Percentiles rank a stretch among this genome's conserved stretches.
phyloP scores from a whole-genome alignment of 1,284 basidiomycete species.

The Fomitopsis betulina region DNA sequence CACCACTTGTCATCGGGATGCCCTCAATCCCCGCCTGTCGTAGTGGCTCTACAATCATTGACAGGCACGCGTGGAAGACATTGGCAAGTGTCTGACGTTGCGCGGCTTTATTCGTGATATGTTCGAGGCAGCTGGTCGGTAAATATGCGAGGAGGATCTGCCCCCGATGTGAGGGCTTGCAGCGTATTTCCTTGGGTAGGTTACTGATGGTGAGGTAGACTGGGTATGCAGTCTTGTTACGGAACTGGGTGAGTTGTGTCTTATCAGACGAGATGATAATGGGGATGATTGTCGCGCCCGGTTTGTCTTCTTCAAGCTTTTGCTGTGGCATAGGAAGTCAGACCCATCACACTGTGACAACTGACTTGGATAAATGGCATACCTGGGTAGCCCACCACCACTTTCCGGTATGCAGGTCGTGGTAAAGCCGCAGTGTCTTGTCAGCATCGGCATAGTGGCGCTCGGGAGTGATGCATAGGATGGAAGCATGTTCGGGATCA shows the following conservation, averaged over 20 bases:
- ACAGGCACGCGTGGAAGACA: not conserved
- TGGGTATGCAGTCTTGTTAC: slow-evolving; percentile 36
- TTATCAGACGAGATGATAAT: slow-evolving; percentile 39
- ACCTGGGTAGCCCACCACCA: slow-evolving; percentile 39
- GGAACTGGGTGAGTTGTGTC: slow-evolving; percentile 31
- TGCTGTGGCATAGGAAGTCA: no score
- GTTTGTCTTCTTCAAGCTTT: slow-evolving; percentile 21
- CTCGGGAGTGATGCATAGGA: not conserved
- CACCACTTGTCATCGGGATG: not conserved
- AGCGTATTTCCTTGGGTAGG: slow-evolving; percentile 18
- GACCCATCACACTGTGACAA: not conserved
- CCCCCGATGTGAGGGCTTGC: slow-evolving; percentile 29
- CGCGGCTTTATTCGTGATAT: not conserved
- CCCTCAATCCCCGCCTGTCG: not conserved
- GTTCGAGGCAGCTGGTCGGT: slow-evolving; percentile 26
- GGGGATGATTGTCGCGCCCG: slow-evolving; percentile 35
- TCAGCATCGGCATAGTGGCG: slow-evolving; percentile 11
- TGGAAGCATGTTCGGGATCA: not conserved
- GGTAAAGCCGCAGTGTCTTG: slow-evolving; percentile 17
- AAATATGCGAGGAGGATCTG: slow-evolving; percentile 37
- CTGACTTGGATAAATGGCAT: no score
- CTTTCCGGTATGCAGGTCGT: slow-evolving; percentile 23
- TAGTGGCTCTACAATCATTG: not conserved
- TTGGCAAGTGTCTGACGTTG: not conserved
- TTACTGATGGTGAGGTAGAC: slow-evolving; percentile 38